Base-by-base conservation (phyloP, 176 grass and related monocot species). In the Oryza officinalis region DNA sequence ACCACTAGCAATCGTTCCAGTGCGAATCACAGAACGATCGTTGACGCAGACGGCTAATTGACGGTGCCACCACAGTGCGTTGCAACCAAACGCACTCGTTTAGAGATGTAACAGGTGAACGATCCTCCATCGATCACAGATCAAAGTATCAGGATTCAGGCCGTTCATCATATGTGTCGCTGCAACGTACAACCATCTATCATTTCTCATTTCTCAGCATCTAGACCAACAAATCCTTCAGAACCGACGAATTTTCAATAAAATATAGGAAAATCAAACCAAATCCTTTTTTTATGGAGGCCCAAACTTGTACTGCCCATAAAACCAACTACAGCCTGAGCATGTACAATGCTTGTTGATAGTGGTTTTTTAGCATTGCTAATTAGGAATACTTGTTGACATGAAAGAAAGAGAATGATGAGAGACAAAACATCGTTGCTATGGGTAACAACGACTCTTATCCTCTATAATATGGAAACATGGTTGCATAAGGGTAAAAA, bases 61-160 rank as follows among this genome's bases (percentile, higher is more conserved):
- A 45, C 45, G 43, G 25, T 27, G 13, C 12, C 25, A 28, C 10
- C n/a, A 17, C 13, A 22, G 17, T 18, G 8, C 66, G 18, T 69
- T 18, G 33, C 37, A 25, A 44, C 20, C 17, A 20, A 37, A 20
- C 30, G 8, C 31, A 64, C 65, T 15, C 5, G 40, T 47, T 10
- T 14, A 32, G 0, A 76, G 74, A 74, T 79, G 69, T 40, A 68
- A 79, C 81, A n/a, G 69, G 81, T 22, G 71, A 43, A 43, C 13
- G 20, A 27, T 8, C 6, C 12, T 69, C 10, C 43, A 27, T 75
- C 43, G 3, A 52, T 18, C 49, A 4, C 43, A 54, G 20, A 10
- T 38, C 13, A 23, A 63, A 35, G 32, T 50, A 15, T 27, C 4
- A 9, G 37, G 37, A 32, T 38, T 38, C 37, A 38, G 37, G 35